Conservation (phyloP, 495 filamentous ascomycete species). For the Aspergillus leporis region DNA sequence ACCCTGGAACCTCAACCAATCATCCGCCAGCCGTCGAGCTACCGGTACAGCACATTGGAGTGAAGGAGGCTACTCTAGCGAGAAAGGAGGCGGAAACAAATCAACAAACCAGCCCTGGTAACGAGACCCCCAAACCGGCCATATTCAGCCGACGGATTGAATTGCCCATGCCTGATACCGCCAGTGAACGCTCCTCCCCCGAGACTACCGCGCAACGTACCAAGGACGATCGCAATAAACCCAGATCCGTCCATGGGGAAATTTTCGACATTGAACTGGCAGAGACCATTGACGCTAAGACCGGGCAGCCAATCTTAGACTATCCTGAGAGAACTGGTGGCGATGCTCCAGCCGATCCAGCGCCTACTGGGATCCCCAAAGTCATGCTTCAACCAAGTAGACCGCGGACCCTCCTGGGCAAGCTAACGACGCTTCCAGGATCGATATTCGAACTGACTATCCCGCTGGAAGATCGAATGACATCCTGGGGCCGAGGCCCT, state of each 20-base stretch:
- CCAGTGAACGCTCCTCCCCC: conserved; percentile 44
- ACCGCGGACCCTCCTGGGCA: conserved; percentile 44
- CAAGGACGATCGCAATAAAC: conserved; percentile 3
- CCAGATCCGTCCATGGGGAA: conserved; percentile 14
- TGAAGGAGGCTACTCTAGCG: conserved; percentile 7
- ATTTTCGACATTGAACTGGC: conserved; percentile 38
- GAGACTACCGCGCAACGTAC: conserved; percentile 18
- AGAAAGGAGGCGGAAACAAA: conserved; percentile 5
- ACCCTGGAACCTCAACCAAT: conserved; percentile 34
- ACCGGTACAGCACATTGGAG: conserved; percentile 35
- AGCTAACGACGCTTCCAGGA: conserved; percentile 41
- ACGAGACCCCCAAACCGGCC: conserved; percentile 35
- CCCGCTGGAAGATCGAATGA: conserved; percentile 60
- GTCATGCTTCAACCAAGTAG: conserved; percentile 29
- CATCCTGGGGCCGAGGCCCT: conserved; percentile 71
- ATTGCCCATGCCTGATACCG: conserved; percentile 43
- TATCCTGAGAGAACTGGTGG: conserved; percentile 20
- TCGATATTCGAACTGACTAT: conserved; percentile 58
- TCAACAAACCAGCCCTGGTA: conserved; percentile 15
- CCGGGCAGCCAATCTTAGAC: conserved; percentile 38
- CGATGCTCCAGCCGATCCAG: conserved; percentile 20
- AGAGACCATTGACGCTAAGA: conserved; percentile 44
- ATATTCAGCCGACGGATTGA: conserved; percentile 38
- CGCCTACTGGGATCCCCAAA: conserved; percentile 8
- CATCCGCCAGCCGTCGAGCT: conserved; percentile 35